Evolutionary conservation across 1,284 basidiomycete genomes (phyloP).

Genomic region (Cystobasidium pallidum): DNA sequence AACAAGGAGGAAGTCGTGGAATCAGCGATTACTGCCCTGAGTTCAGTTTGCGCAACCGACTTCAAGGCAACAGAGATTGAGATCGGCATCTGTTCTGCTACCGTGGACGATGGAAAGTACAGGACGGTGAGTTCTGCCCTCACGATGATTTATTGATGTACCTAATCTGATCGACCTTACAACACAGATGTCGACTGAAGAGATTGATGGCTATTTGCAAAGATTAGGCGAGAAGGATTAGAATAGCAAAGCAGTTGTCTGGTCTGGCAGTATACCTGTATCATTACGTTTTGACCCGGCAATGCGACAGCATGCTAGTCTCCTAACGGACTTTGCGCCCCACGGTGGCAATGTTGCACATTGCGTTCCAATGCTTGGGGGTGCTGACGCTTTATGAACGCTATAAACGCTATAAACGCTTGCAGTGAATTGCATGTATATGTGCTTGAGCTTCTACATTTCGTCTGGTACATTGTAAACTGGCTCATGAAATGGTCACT

Average conservation of each 20-base stretch:
- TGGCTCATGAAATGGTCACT: too few species aligned
- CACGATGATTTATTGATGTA: background rate
- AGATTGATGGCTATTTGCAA: conserved; percentile 81
- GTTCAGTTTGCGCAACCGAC: conserved; percentile 89
- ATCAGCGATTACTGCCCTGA: conserved; percentile 94
- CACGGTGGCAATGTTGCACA: too few species aligned
- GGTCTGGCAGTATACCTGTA: conserved; percentile 15
- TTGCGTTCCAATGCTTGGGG: too few species aligned
- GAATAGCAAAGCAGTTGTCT: background rate
- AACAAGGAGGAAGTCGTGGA: conserved; percentile 57
- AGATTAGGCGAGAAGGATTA: conserved; percentile 93
- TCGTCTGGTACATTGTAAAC: too few species aligned
- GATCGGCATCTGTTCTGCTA: conserved; percentile 58
- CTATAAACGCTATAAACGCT: too few species aligned
- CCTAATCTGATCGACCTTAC: conserved; percentile 38
- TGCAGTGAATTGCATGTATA: background rate
- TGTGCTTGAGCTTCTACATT: too few species aligned
- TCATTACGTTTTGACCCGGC: conserved; percentile 6
- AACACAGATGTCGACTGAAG: conserved; percentile 63
- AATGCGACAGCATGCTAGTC: background rate
- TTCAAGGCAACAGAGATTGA: conserved; percentile 72
- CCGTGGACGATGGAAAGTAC: conserved; percentile 47
- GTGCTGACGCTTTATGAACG: too few species aligned
- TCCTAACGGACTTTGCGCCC: background rate
- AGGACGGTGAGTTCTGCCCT: conserved; percentile 50